These are phyloP conservation scores for Metschnikowia gruessii DNA, from an alignment of 805 yeast genomes.

Conservation along the genomic window DNA sequence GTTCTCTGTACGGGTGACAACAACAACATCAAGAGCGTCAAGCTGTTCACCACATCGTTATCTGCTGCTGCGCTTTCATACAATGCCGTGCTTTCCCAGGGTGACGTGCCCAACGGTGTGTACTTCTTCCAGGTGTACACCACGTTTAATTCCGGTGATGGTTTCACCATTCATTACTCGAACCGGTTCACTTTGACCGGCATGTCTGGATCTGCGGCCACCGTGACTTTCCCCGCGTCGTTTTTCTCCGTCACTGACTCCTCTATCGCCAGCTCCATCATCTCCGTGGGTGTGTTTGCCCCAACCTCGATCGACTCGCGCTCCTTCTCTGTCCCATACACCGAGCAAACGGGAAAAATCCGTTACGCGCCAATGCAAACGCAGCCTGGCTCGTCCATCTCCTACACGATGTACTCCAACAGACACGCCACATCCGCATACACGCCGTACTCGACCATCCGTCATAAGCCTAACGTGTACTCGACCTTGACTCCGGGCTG, in stretches of 20 bases:
- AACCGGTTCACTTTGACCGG: constrained; percentile 62
- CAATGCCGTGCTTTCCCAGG: constrained; percentile 42
- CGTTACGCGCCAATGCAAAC: constrained; percentile 91
- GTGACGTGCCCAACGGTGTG: constrained; percentile 57
- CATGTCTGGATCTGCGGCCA: constrained; percentile 64
- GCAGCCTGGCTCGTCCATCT: constrained; percentile 74
- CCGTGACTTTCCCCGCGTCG: constrained; percentile 37
- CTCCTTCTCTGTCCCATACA: constrained; percentile 69
- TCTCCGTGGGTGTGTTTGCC: constrained; percentile 4
- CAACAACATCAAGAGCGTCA: constrained; percentile 41
- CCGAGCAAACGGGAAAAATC: constrained; percentile 71
- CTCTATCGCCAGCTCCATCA: too few species aligned
- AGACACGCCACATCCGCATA: constrained; percentile 67
- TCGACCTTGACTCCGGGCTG: constrained; percentile 87
- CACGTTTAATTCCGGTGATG: constrained; percentile 39
- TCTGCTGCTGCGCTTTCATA: constrained; percentile 28
- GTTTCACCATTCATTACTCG: constrained; percentile 56
- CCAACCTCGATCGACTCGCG: constrained; percentile 27
- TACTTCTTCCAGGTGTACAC: constrained; percentile 73
- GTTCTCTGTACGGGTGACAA: constrained; percentile 69
- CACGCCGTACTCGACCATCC: constrained; percentile 47
- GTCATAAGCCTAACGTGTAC: constrained; percentile 40
- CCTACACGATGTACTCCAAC: constrained; percentile 64
- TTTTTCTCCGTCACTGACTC: constrained; percentile 36
- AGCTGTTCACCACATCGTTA: constrained; percentile 24